phyloP scores from a whole-genome alignment of 176 grass and related monocot species.

The Olyra latifolia region DNA sequence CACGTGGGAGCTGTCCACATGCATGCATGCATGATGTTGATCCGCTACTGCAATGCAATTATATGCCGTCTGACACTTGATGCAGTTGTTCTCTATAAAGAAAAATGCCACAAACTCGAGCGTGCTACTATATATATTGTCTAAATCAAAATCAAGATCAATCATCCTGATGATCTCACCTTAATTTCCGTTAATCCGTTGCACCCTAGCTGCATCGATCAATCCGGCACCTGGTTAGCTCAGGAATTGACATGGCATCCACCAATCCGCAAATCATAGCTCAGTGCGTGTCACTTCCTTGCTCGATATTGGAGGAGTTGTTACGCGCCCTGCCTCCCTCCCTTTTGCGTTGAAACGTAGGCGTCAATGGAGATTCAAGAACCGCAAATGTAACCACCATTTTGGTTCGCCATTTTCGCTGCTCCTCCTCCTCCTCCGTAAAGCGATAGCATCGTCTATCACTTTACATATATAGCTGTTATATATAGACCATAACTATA shows the following conservation, averaged over 20 bases:
- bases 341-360: constrained; percentile 26
- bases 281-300: not conserved
- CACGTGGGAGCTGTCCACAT: not conserved
- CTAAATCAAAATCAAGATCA: not conserved
- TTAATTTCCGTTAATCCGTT: not conserved
- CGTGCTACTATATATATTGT: not conserved
- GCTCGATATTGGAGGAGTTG: constrained; percentile 36
- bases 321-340: constrained; percentile 8
- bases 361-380: constrained; percentile 22
- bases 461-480: too few species aligned
- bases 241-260: constrained; percentile 34
- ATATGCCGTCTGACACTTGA: too few species aligned
- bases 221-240: constrained; percentile 29
- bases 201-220: constrained; percentile 10
- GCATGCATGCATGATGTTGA: not conserved
- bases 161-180: not conserved
- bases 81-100: too few species aligned
- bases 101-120: too few species aligned
- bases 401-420: too few species aligned
- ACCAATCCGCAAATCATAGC: not conserved
- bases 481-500: too few species aligned
- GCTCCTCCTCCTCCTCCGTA: not conserved
- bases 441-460: constrained; percentile 14
- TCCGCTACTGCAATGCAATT: not conserved
- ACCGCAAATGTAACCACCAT: constrained; percentile 9